Evolutionary conservation across 164 flowering plant genomes (phyloP), one percentile per base, ranked within the genome.

Genomic region (Nymphaea colorata): DNA sequence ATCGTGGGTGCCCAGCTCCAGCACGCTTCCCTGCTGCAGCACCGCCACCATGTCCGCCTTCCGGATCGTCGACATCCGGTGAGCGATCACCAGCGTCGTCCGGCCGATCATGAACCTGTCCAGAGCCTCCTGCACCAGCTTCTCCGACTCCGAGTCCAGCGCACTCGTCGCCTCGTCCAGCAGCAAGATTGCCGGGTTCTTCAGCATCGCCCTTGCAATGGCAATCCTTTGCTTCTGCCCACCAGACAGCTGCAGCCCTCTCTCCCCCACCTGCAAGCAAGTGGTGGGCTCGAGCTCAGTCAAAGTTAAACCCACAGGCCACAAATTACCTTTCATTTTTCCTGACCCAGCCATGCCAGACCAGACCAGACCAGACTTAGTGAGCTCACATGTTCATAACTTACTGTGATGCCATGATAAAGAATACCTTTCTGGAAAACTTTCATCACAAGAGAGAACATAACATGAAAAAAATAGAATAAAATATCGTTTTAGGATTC

Each of bases 91-190:
- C 60, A 94, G 92, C 57, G 98, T 94, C 7, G 99, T 94, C 75
- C 99, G 76, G 25, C 99, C 99, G 18, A 91, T 90, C 96, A 91
- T 94, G 81, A 94, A 90, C 7, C 96, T 83, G 72, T 94, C 99
- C 41, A 94, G 85, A 5, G 99, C 98, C 70, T 94, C 99, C 67
- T 94, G 99, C 59, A 94, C 98, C 43, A 94, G 83, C 77, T 86
- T 91, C 68, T 94, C 99, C 0, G 99, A 94, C 69, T 91, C 99
- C 2, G 99, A 86, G 76, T 94, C 99, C 64, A 94, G 72, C 3
- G 99, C 96, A 69, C 99, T 94, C 5, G 98, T 94, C n/a, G 98
- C 98, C 77, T 94, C 98, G 67, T 94, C 98, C 76, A 94, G 74
- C 41, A 94, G 87, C 65, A 94, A 74, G 65, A 94, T 94, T 44